Evolutionary conservation across 495 filamentous ascomycete genomes (phyloP), one percentile per base, ranked within the genome.

Genomic region (Venustampulla echinocandica): DNA sequence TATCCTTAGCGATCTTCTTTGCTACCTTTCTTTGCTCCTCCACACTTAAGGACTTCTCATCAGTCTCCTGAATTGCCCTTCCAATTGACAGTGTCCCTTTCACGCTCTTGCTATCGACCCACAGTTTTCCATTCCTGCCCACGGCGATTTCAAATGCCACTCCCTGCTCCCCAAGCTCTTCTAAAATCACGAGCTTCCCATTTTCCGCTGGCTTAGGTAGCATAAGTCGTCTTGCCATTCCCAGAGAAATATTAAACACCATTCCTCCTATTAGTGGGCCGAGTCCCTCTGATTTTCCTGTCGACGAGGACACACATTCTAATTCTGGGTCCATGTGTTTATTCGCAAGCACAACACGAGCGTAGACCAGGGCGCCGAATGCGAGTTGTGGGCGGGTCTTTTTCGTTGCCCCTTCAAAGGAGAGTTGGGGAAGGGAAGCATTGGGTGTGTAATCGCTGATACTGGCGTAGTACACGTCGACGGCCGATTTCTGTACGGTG

Each of bases 131-230:
- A 63, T 98, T 98, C 61, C 90, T 80, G 18, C 93, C 93, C 20
- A 95, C 87, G 3, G 92, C 92, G 48, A 92, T 81, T 70, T 98
- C 92, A 65, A 96, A 98, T 41, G 76, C 74, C 34, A 90, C 68
- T 39, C 81, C 70, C 34, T 80, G 84, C 55, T 75, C 79, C 13
- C 81, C 90, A n/a, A 97, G 65, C 56, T 88, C 85, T 48, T 94
- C 87, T 40, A 97, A 61, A 15, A 97, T 76, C 21, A 90, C 71
- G 2, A 85, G 73, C 30, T 74, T 79, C 41, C 73, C 79, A 18
- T 81, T 78, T 46, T 80, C 75, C 22, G 71, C 67, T n/a, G 77
- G 74, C 46, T 69, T 77, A 6, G 75, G 64, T 60, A 86, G 76
- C 53, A 85, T 65, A 55, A 98, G 58, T 44, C 92, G 69, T 41